Conservation (phyloP, 2,329 filamentous ascomycete genomes). For the Talaromyces sp. region DNA sequence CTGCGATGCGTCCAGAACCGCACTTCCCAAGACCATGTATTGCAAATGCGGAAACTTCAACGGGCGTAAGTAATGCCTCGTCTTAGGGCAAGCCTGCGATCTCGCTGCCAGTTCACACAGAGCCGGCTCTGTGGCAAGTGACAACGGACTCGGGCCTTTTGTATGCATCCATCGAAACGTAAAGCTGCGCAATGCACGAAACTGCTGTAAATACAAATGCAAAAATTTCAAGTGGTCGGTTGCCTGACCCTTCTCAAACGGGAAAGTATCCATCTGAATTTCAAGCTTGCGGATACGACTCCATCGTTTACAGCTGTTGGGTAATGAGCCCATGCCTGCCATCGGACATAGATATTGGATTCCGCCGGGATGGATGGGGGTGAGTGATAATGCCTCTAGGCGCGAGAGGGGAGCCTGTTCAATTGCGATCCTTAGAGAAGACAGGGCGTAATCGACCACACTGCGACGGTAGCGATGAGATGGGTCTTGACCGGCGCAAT, state of each 20-base stretch:
- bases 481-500: constrained; percentile 67
- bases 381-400: constrained; percentile 66
- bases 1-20: constrained; percentile 64
- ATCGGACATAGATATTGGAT: constrained; percentile 70
- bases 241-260: constrained; percentile 54
- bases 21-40: constrained; percentile 67
- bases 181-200: constrained; percentile 63
- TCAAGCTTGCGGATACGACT: constrained; percentile 68
- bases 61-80: constrained; percentile 46
- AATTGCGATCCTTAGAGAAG: constrained; percentile 76
- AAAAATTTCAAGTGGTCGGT: constrained; percentile 71
- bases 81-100: constrained; percentile 24
- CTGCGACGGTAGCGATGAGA: constrained; percentile 67
- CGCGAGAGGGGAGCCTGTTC: constrained; percentile 63
- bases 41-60: constrained; percentile 64
- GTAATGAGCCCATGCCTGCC: constrained; percentile 67
- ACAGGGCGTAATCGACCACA: constrained; percentile 81
- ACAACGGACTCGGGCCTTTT: constrained; percentile 68
- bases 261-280: constrained; percentile 66
- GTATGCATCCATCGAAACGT: constrained; percentile 66
- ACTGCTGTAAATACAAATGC: constrained; percentile 70
- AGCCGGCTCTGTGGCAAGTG: constrained; percentile 60
- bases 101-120: constrained; percentile 55
- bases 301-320: constrained; percentile 69
- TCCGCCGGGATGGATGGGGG: constrained; percentile 67